Evolutionary conservation across 805 yeast genomes (phyloP).

Genomic region (Myxozyma vanderwaltii): DNA sequence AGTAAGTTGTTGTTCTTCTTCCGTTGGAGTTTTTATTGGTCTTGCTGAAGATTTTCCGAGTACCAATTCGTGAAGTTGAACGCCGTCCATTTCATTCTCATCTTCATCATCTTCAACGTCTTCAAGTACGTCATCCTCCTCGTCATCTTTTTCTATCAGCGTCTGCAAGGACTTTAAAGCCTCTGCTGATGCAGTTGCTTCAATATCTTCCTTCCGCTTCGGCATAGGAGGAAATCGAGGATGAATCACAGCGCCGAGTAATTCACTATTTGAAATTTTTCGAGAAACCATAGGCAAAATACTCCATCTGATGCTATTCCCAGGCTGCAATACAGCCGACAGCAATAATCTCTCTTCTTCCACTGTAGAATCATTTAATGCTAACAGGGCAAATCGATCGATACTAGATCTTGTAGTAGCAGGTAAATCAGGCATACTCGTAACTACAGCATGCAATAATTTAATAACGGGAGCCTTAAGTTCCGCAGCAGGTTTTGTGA

Average conservation of each 20-base stretch:
- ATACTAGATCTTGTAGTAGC: constrained; percentile 23
- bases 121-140: constrained; percentile 42
- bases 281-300: constrained; percentile 26
- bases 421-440: constrained; percentile 21
- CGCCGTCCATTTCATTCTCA: not conserved
- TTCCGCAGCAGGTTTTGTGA: constrained; percentile 1
- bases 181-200: constrained; percentile 4
- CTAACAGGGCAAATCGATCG: constrained; percentile 20
- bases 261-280: constrained; percentile 7
- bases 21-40: not conserved
- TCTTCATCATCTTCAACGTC: constrained; percentile 13
- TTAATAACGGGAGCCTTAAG: not conserved
- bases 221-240: constrained; percentile 32
- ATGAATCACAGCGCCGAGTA: constrained; percentile 19
- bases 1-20: not conserved
- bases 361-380: not conserved
- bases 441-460: constrained; percentile 18
- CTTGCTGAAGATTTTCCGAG: not conserved
- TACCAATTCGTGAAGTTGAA: too few species aligned
- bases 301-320: constrained; percentile 24
- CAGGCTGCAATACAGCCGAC: constrained; percentile 28
- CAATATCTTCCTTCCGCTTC: constrained; percentile 19
- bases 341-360: constrained; percentile 12
- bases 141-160: constrained; percentile 18
- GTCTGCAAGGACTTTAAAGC: constrained; percentile 8